Base-by-base conservation (phyloP, 2,329 filamentous ascomycete species). In the Phialocephala sp. region DNA sequence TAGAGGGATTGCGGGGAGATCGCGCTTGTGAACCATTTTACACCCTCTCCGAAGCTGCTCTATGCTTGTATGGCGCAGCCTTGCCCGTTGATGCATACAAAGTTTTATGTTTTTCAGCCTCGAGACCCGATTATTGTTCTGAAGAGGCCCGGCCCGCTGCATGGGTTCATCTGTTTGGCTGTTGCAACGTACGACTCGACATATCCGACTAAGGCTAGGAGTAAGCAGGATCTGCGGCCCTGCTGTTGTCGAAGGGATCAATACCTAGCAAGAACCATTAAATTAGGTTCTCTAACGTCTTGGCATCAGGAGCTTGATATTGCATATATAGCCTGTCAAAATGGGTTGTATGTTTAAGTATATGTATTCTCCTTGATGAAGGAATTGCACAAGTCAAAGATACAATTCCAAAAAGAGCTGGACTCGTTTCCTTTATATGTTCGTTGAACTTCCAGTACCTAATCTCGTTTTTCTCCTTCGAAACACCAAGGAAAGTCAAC, bases 111-210 rank as follows among this genome's bases (percentile, higher is more conserved):
- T 55, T n/a, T 12, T 55, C 24, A 37, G 27, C 27, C 52, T 55
- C 52, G 4, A 55, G 52, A 55, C 52, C 24, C 5, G 14, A 37
- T 20, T 36, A 9, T 18, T 35, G 52, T 22, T n/a, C 22, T 50
- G 45, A n/a, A 22, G 20, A 50, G 45, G 45, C 45, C 45, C 45
- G 45, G 22, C 45, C 45, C 45, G 45, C 45, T 22, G 45, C 45
- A 24, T 50, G 45, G n/a, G n/a, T 24, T 50, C 12, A 55, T 55
- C 22, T 54, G 35, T 55, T 55, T 55, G 18, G 35, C 35, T 36
- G 52, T 37, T 35, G 18, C 4, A 35, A 8, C 8, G 20, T 55
- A 9, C 11, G 15, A 6, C 4, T 55, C 15, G 52, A 18, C 1
- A n/a, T 36, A n/a, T 35, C 20, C 47, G 12, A 8, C 14, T 27